Percentiles rank a stretch among this genome's conserved stretches.
phyloP scores from a whole-genome alignment of 805 yeast species.

The Ogataea ganodermae region DNA sequence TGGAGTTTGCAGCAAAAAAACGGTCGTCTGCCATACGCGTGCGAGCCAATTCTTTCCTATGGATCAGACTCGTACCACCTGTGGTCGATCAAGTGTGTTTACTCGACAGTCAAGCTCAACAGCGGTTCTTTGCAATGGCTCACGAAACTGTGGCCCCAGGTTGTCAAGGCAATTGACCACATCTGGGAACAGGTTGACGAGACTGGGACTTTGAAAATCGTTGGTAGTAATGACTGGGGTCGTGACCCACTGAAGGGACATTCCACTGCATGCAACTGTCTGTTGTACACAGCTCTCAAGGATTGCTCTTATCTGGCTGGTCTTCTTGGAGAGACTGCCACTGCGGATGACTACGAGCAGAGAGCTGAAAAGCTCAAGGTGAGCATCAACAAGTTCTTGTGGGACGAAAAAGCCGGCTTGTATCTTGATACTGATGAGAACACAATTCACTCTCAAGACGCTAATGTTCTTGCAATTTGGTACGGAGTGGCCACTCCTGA shows the following conservation, averaged over 20 bases:
- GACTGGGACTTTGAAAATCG: conserved; percentile 1
- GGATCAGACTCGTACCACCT: conserved; percentile 3
- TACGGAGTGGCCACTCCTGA: conserved; percentile 4
- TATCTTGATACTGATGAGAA: conserved; percentile 4
- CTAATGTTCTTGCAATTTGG: conserved; percentile 5
- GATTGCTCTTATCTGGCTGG: conserved; percentile 3
- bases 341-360: neutral
- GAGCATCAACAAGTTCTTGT: neutral
- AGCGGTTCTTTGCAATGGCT: conserved; percentile 1
- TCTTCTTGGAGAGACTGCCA: neutral
- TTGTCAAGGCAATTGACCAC: conserved; percentile 3
- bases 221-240: conserved; percentile 2
- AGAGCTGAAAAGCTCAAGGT: conserved; percentile 1
- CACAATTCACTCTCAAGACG: conserved; percentile 5
- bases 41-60: conserved; percentile 4
- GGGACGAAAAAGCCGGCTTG: conserved; percentile 5
- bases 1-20: conserved; percentile 2
- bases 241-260: conserved; percentile 3
- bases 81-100: conserved; percentile 6
- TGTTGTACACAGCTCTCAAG: conserved; percentile 4
- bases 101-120: conserved; percentile 1
- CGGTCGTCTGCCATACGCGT: conserved; percentile 5
- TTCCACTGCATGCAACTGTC: conserved; percentile 1
- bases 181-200: conserved; percentile 6
- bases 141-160: conserved; percentile 1